These are phyloP conservation scores for Nannizziopsis barbatae DNA, from an alignment of 2,329 filamentous ascomycete genomes.

Conservation along the genomic window DNA sequence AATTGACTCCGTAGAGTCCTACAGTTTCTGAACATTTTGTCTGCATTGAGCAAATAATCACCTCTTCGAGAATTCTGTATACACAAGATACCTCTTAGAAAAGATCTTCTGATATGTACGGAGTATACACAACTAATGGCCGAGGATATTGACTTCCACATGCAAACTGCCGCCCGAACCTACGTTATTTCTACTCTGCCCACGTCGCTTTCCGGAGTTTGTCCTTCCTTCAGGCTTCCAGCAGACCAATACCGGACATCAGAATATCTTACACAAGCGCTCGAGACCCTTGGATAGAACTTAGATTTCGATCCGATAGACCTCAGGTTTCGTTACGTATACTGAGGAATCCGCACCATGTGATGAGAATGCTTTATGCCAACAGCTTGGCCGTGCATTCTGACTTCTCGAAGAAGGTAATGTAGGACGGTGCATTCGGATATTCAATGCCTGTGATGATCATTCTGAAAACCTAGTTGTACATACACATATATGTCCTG, in stretches of 20 bases:
- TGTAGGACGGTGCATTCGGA: too few species aligned
- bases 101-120: not conserved
- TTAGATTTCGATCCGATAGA: not conserved
- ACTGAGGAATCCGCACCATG: too few species aligned
- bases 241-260: not conserved
- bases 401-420: not conserved
- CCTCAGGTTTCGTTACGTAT: not conserved
- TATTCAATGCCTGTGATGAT: too few species aligned
- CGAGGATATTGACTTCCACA: conserved; percentile 1
- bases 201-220: not conserved
- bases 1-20: too few species aligned
- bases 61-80: too few species aligned
- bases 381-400: not conserved
- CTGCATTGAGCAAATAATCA: too few species aligned
- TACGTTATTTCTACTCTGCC: conserved; percentile 1
- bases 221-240: not conserved
- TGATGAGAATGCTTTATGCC: not conserved
- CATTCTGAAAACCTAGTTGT: too few species aligned
- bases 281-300: conserved; percentile 1
- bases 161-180: not conserved
- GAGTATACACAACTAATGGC: not conserved
- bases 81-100: too few species aligned
- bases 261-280: conserved; percentile 1
- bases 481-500: too few species aligned
- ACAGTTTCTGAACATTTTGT: too few species aligned